Conservation (phyloP, 2,329 filamentous ascomycete species). For the Penicillium sp. region DNA sequence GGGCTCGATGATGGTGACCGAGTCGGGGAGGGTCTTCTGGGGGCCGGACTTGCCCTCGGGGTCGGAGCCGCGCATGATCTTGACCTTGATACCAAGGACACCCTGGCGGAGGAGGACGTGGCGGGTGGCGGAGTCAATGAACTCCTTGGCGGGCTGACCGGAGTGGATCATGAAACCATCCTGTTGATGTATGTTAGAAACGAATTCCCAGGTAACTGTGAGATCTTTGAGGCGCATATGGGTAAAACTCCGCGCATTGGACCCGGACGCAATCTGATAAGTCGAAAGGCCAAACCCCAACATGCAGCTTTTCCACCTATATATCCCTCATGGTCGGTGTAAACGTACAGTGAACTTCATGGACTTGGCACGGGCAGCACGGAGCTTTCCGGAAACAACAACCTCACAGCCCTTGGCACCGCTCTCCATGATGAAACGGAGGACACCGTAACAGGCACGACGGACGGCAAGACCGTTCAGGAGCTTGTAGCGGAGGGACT, state of each 20-base stretch:
- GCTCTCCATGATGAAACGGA: conserved; percentile 99
- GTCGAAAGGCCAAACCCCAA: not conserved
- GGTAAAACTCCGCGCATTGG: not conserved
- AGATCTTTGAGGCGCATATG: not conserved
- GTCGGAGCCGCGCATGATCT: conserved; percentile 99
- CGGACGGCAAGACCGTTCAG: conserved; percentile 99
- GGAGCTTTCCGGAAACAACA: conserved; percentile 98
- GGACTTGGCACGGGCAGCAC: conserved; percentile 97
- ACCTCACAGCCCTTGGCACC: conserved; percentile 99
- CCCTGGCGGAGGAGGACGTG: conserved; percentile 99
- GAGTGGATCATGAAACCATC: conserved; percentile 99
- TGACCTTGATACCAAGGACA: conserved; percentile 99
- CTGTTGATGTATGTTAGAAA: conserved; percentile 37
- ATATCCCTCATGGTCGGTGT: not conserved
- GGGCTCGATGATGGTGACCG: conserved; percentile 99
- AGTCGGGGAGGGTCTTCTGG: conserved; percentile 95
- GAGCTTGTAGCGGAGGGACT: conserved; percentile 99
- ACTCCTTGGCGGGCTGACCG: conserved; percentile 98
- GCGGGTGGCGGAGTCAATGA: conserved; percentile 97
- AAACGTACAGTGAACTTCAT: conserved; percentile 97
- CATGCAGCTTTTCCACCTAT: not conserved
- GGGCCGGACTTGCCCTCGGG: conserved; percentile 98
- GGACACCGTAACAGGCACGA: conserved; percentile 99
- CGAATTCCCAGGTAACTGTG: not conserved
- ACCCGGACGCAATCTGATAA: conserved; percentile 5